Base-by-base conservation (phyloP, 2,329 filamentous ascomycete species). In the Paramyrothecium sp. region DNA sequence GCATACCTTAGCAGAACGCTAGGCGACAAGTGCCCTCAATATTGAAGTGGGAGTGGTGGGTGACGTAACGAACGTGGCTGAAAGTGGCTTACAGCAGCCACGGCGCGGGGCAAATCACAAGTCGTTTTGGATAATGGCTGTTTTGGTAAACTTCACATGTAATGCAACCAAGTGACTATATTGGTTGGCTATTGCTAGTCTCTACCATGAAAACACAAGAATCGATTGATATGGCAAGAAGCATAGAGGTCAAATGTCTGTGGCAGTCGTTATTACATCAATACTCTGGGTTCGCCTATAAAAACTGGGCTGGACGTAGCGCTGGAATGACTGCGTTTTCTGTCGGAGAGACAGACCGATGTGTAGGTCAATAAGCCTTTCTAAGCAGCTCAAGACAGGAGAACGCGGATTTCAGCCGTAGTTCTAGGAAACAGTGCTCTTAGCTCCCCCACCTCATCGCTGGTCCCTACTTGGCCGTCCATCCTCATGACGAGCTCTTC, bases 371-470 rank as follows among this genome's bases (percentile, higher is more conserved):
- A n/a, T n/a, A n/a, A n/a, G n/a, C n/a, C n/a, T n/a, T n/a, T n/a
- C n/a, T n/a, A n/a, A n/a, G n/a, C n/a, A n/a, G n/a, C n/a, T 49
- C 55, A 85, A 16, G 82, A 85, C 12, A 88, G 67, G 50, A 88
- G 65, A 33, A 88, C 83, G 22, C 82, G 76, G 33, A 88, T 84
- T 66, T 88, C 85, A 7, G 81, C 80, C 7, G 79, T 80, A 4
- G 85, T 88, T 52, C 85, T 78, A 0, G 84, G 84, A 64, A 88
- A 86, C 11, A 84, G 65, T 17, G 62, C 60, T 17, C 70, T 66
- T 19, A 73, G 54, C 17, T 55, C 57, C 4, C 56, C 53, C 8
- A 72, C 66, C 1, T 64, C 65, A 8, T 60, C 66, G 10, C 60
- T 58, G 12, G 41, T 51, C 16, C 54, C 58, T 4, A 75, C 26